Conservation (phyloP, 2,329 filamentous ascomycete species). For the Apiospora aurea region DNA sequence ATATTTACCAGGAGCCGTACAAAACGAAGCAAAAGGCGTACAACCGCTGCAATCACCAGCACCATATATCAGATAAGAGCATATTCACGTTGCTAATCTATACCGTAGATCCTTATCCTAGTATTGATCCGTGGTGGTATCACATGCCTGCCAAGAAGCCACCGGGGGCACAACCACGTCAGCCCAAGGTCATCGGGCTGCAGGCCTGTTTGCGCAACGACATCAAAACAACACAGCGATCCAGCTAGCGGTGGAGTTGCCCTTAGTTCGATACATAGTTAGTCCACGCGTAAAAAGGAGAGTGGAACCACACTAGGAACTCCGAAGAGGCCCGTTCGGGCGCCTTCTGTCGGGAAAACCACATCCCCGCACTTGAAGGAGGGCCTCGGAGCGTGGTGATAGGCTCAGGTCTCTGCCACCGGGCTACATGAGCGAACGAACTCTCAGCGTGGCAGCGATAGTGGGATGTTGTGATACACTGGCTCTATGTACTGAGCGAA, state of each 20-base stretch:
- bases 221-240: background rate
- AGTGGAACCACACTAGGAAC: slow-evolving; percentile 4
- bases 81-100: background rate
- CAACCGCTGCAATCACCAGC: background rate
- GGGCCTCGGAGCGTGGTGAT: background rate
- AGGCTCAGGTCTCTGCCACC: background rate
- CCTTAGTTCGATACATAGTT: background rate
- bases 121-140: background rate
- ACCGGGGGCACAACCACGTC: background rate
- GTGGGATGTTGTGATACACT: slow-evolving; percentile 13
- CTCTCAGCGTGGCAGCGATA: slow-evolving; percentile 2
- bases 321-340: background rate
- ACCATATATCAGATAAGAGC: background rate
- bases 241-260: background rate
- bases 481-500: background rate
- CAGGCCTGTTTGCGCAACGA: background rate
- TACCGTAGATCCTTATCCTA: background rate
- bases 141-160: slow-evolving; percentile 10
- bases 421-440: background rate
- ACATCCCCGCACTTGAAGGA: slow-evolving; percentile 23
- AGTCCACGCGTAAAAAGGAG: background rate
- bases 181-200: slow-evolving; percentile 4
- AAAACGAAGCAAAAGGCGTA: background rate
- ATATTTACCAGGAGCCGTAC: background rate
- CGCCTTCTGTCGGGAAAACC: background rate